Conservation (phyloP, 768 basidiomycete genomes). For the Tylopilus subfusipes region DNA sequence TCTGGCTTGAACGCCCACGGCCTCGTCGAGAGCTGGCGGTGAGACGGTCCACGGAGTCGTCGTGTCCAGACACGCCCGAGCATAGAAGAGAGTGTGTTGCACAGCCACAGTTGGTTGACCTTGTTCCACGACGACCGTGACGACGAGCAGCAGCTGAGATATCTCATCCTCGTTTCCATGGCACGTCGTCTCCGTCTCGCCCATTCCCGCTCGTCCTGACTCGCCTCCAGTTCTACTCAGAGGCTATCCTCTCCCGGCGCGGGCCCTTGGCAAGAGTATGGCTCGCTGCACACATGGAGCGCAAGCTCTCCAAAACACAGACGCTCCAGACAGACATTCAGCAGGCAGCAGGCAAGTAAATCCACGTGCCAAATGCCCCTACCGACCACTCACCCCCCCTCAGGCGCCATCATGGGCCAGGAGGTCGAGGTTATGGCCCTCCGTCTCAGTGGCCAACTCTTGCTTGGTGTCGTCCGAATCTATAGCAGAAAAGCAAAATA, state of each 20-base stretch:
- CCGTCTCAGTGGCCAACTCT: constrained; percentile 91
- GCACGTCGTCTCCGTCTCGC: constrained; percentile 8
- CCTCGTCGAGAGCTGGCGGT: neutral
- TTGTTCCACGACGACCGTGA: constrained; percentile 11
- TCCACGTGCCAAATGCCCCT: neutral
- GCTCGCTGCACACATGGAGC: constrained; percentile 98
- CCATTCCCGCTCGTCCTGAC: neutral
- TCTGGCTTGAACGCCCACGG: constrained; percentile 28
- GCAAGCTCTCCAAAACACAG: constrained; percentile 94
- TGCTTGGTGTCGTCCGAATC: constrained; percentile 95
- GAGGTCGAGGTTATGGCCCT: constrained; percentile 93
- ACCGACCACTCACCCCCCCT: neutral
- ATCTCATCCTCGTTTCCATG: constrained; percentile 11
- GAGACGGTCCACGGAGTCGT: no score
- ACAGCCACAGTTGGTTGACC: constrained; percentile 28
- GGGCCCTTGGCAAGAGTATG: constrained; percentile 96
- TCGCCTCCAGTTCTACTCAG: constrained; percentile 64
- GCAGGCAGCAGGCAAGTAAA: constrained; percentile 71
- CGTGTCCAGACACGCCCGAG: constrained; percentile 3
- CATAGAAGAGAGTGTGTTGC: no score
- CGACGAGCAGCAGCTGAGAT: neutral
- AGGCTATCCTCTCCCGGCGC: constrained; percentile 88
- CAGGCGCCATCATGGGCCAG: constrained; percentile 91
- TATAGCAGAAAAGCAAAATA: constrained; percentile 99
- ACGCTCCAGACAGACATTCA: constrained; percentile 94